A percentile compares a stretch with the other conserved stretches of the same genome.
phyloP scores from a whole-genome alignment of 176 grass and related monocot genomes.

The Juncus inflexus region DNA sequence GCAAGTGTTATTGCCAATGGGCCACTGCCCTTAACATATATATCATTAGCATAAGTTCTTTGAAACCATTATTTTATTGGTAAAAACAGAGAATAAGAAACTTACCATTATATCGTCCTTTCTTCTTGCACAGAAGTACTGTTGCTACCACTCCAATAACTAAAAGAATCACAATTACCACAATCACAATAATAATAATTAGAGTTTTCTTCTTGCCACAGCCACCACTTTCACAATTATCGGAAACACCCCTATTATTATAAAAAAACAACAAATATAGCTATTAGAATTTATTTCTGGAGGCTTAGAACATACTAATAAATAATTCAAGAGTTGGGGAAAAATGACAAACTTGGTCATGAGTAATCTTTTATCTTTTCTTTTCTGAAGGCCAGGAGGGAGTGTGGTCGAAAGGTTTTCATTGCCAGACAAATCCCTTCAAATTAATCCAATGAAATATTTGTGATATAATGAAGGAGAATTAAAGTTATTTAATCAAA shows the following conservation, averaged over 20 bases:
- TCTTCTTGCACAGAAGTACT: not conserved
- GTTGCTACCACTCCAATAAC: not conserved
- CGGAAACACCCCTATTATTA: not conserved
- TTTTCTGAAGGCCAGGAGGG: slow-evolving; percentile 38
- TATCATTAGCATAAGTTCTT: not conserved
- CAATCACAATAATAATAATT: not conserved
- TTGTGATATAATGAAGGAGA: not conserved
- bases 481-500: not conserved
- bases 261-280: too few relatives aligned
- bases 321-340: not conserved
- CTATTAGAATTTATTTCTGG: too few relatives aligned
- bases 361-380: not conserved
- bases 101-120: not conserved
- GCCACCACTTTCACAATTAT: not conserved
- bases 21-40: too few relatives aligned
- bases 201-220: not conserved
- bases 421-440: slow-evolving; percentile 44
- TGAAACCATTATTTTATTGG: not conserved
- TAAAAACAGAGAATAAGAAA: not conserved
- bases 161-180: not conserved
- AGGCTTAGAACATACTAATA: too few relatives aligned
- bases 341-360: not conserved
- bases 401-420: slow-evolving; percentile 21
- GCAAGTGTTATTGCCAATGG: too few relatives aligned
- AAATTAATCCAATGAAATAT: not conserved